A percentile compares a stretch with the other conserved stretches of the same genome.
Evolutionary conservation across 139 green algal species (phyloP).

Genomic region (Coelastrella sp.): DNA sequence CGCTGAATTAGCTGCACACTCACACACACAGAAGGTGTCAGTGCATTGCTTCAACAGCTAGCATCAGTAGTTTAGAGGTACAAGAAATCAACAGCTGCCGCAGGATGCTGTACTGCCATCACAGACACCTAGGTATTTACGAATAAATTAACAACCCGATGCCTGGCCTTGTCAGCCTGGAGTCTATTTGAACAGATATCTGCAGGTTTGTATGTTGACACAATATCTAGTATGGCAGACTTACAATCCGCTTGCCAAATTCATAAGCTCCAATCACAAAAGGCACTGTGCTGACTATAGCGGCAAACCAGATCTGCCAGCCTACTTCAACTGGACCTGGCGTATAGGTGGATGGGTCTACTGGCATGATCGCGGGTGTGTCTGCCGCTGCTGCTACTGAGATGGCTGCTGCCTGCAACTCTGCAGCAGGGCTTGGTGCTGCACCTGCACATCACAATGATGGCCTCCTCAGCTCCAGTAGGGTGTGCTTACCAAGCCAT

Average conservation of each 20-base stretch:
- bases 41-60: too few relatives aligned
- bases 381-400: conserved; percentile 5
- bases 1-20: conserved; percentile 80
- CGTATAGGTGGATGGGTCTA: conserved; percentile 43
- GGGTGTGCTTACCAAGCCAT: too few relatives aligned
- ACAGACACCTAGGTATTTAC: too few relatives aligned
- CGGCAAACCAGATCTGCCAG: conserved; percentile 78
- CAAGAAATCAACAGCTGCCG: too few relatives aligned
- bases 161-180: too few relatives aligned
- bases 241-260: conserved; percentile 90
- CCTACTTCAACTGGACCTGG: conserved; percentile 57
- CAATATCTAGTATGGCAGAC: too few relatives aligned
- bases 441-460: background rate
- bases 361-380: background rate
- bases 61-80: too few relatives aligned
- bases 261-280: conserved; percentile 86
- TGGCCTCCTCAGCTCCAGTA: background rate
- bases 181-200: too few relatives aligned
- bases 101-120: too few relatives aligned
- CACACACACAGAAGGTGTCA: too few relatives aligned
- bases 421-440: background rate
- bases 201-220: background rate
- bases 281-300: conserved; percentile 76
- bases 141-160: too few relatives aligned
- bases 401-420: conserved; percentile 9